phyloP scores from a whole-genome alignment of 176 grass and related monocot species.

The Saccharum officinarum region DNA sequence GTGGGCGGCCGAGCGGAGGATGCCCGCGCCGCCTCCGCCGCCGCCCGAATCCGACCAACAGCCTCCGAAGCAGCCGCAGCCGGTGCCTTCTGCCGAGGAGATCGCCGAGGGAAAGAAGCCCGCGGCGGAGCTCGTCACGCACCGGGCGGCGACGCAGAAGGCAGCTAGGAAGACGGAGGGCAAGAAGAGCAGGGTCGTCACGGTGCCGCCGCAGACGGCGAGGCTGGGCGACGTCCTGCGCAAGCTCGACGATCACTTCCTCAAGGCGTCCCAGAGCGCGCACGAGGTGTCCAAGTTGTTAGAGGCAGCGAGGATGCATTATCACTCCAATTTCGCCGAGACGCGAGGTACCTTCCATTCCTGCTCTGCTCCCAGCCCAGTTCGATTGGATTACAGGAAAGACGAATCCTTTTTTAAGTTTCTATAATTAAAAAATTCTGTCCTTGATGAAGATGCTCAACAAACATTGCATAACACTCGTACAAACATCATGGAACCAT shows the following conservation, averaged over 20 bases:
- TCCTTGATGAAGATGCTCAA: background rate
- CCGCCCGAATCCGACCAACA: background rate
- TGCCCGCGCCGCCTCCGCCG: background rate
- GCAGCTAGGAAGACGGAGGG: slow-evolving; percentile 46
- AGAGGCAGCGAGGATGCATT: slow-evolving; percentile 86
- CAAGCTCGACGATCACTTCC: slow-evolving; percentile 68
- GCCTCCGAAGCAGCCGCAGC: background rate
- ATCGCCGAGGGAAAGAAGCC: slow-evolving; percentile 35
- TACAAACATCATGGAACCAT: background rate
- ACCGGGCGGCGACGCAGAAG: slow-evolving; percentile 27
- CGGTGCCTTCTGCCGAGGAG: background rate
- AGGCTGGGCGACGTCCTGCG: slow-evolving; percentile 64
- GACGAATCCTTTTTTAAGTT: background rate
- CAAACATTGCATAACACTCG: background rate
- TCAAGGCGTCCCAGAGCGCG: slow-evolving; percentile 69
- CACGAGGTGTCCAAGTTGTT: slow-evolving; percentile 89
- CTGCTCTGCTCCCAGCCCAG: background rate
- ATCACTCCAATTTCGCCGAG: slow-evolving; percentile 92
- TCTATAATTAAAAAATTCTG: background rate
- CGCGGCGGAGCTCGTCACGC: background rate
- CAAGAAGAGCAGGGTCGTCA: slow-evolving; percentile 46
- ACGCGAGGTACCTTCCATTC: slow-evolving; percentile 53
- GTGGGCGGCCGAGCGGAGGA: slow-evolving; percentile 30
- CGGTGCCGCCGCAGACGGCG: slow-evolving; percentile 12
- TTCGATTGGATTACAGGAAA: background rate